Evolutionary conservation across 257 asterid species (phyloP), one percentile per base, ranked within the genome.

Genomic region (Thymus mandschuricus): DNA sequence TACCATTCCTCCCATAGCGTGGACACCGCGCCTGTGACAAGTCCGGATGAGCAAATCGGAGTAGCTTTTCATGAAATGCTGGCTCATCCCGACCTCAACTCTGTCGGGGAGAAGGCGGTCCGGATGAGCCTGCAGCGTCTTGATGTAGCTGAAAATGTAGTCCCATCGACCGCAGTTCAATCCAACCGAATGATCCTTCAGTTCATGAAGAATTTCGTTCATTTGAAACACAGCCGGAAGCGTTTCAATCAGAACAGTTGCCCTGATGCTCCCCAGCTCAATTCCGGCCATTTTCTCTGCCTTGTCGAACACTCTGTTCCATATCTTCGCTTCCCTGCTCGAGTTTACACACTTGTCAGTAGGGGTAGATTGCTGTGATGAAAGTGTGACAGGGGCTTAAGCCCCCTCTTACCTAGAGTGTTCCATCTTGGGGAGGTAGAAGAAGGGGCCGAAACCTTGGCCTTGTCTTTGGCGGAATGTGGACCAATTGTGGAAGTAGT

Each of bases 131-230:
- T 89, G 98, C 77, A 93, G 89, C 6, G 96, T 93, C 86, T 93
- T 93, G 62, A 93, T 82, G 10, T 93, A 93, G 91, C 98, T 93
- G 87, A 93, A 93, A 54, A 93, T 93, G 60, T 93, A 93, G 66
- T 93, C 98, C 98, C 98, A 93, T 79, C 98, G 75, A 3, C 98
- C 98, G 48, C 98, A 93, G 80, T 93, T 93, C 79, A 93, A 54
- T 21, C 98, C 98, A 7, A 82, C 80, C 3, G 96, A 88, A 79
- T 93, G 98, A 65, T 89, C 96, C 59, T 88, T 83, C 0, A 91
- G 78, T 60, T 93, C 96, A 51, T 93, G 84, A 0, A 93, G 87
- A 60, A 93, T 91, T 63, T 93, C 98, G 62, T 93, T 87, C 97
- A 93, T 93, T 52, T 93, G 97, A 76, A 93, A 93, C 75, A 83